Percentiles rank a stretch among this genome's conserved stretches.
Conservation (phyloP, 2,329 filamentous ascomycete genomes). For the Emergomyces orientalis region DNA sequence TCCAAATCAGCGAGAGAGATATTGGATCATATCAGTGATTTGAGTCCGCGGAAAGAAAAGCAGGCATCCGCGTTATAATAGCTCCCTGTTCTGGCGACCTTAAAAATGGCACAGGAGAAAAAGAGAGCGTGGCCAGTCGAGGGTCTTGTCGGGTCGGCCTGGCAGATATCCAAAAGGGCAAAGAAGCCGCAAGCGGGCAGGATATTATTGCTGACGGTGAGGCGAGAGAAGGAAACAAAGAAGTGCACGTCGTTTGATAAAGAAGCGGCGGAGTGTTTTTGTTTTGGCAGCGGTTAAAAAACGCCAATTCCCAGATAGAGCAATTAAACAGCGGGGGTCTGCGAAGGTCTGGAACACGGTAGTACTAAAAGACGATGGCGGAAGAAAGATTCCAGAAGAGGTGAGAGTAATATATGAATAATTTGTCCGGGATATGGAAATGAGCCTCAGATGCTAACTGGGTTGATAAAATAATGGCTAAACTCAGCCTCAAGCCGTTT, state of each 20-base stretch:
- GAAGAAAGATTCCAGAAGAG: background rate
- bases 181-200: background rate
- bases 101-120: background rate
- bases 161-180: background rate
- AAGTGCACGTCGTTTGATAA: background rate
- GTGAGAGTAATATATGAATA: background rate
- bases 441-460: too few relatives aligned
- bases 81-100: background rate
- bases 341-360: background rate
- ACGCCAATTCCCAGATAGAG: background rate
- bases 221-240: background rate
- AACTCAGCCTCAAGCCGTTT: background rate
- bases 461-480: background rate
- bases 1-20: background rate
- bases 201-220: background rate
- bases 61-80: background rate
- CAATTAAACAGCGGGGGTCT: background rate
- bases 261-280: background rate
- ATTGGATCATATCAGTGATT: background rate
- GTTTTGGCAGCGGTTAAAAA: background rate
- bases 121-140: background rate
- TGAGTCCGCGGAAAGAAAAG: background rate
- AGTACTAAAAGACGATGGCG: background rate
- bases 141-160: background rate
- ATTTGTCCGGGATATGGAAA: background rate